Base-by-base conservation (phyloP, 106 monocot species). In the Triglochin maritima region DNA sequence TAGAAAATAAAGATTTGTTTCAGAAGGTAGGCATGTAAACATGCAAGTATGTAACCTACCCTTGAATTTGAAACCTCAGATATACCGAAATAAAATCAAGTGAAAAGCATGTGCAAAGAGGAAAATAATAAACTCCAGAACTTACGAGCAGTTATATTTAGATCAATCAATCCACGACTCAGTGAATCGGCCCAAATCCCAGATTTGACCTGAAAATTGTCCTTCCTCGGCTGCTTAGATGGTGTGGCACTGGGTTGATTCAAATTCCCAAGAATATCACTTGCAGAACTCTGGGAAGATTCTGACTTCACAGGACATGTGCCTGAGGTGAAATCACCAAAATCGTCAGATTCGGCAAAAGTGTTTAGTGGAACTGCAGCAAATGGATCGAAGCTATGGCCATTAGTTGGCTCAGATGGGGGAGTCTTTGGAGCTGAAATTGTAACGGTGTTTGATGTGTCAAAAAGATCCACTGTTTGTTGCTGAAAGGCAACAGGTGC, bases 151-250 rank as follows among this genome's bases (percentile, higher is more conserved):
- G 85, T 77, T 71, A 95, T 85, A 74, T 90, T 87, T 9, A 95
- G 65, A 79, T 95, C 85, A 49, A 95, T 95, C 73, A 95, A 68
- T 46, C 95, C 90, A 69, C 90, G 90, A 50, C 83, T 95, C 65
- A 95, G 80, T 55, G 90, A 95, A 77, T 95, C 95, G 46, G 95
- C 90, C 95, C 95, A 95, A 65, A 95, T 88, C 43, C 85, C 90
- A 62, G 95, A 95, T 46, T 95, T 95, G 16, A 90, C 83, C 70
- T 90, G 85, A 77, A 90, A 85, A 57, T 67, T 55, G 6, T 70
- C 83, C 67, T 83, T 85, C 73, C 75, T 81, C 5, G 63, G 58
- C 43, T 56, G 48, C 51, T 79, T 74, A 49, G 74, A 55, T 68
- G 66, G 17, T 56, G 60, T 70, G 29, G 29, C 29, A 29, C 29